Conservation (phyloP, 2,329 filamentous ascomycete genomes). For the Pseudodiploospora longispora region DNA sequence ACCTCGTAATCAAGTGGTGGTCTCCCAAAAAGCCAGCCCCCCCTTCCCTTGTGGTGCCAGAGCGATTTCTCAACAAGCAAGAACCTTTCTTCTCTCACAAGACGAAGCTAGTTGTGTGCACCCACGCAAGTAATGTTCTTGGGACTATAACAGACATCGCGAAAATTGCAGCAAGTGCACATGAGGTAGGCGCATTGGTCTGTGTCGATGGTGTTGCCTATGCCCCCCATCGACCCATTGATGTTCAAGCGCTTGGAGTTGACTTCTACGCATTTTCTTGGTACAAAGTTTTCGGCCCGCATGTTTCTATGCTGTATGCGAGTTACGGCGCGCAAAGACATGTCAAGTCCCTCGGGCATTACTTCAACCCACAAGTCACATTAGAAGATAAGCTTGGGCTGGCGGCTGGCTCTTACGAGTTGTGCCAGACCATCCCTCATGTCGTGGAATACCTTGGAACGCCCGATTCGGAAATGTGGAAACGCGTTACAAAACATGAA, state of each 20-base stretch:
- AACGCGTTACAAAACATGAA: conserved; percentile 49
- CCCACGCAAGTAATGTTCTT: conserved; percentile 66
- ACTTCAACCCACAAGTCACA: conserved; percentile 54
- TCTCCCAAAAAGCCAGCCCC: conserved; percentile 27
- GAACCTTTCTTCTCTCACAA: conserved; percentile 49
- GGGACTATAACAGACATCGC: conserved; percentile 61
- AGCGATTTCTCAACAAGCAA: conserved; percentile 50
- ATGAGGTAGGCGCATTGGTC: conserved; percentile 45
- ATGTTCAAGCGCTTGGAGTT: conserved; percentile 59
- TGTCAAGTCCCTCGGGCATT: conserved; percentile 53
- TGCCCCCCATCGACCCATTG: conserved; percentile 62
- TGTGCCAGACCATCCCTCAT: conserved; percentile 52
- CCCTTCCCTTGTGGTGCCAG: conserved; percentile 39
- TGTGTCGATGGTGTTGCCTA: conserved; percentile 71
- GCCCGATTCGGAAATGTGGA: conserved; percentile 35
- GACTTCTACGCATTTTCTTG: conserved; percentile 75
- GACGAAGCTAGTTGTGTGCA: conserved; percentile 64
- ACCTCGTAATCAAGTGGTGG: conserved; percentile 65
- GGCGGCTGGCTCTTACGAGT: conserved; percentile 63
- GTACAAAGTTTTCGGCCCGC: conserved; percentile 79
- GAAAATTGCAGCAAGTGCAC: conserved; percentile 46
- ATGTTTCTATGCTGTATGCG: conserved; percentile 63
- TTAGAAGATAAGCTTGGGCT: conserved; percentile 61
- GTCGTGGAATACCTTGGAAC: conserved; percentile 54
- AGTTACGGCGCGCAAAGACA: conserved; percentile 45